Conservation (phyloP, 176 grass and related monocot genomes). For the Paspalum vaginatum region DNA sequence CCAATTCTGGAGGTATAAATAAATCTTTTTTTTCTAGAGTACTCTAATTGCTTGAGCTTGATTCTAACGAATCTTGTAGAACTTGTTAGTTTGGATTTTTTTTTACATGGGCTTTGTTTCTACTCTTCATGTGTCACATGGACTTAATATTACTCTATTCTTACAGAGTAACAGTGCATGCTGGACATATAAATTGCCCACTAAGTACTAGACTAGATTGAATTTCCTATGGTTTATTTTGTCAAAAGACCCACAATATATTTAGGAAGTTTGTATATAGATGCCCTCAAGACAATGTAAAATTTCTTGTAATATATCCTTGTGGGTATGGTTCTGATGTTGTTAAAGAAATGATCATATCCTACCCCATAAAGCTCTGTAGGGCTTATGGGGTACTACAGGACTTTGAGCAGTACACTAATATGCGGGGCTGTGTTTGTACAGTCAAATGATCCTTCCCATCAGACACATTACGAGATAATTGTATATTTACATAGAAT, state of each 20-base stretch:
- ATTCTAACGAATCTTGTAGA: conserved; percentile 14
- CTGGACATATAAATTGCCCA: conserved; percentile 7
- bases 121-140: conserved; percentile 2
- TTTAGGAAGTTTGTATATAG: background rate
- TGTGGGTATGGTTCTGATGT: background rate
- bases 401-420: background rate
- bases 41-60: conserved; percentile 17
- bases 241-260: background rate
- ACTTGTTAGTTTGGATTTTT: conserved; percentile 22
- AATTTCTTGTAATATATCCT: background rate
- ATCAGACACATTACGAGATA: background rate
- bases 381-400: background rate
- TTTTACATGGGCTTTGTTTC: conserved; percentile 23
- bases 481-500: background rate
- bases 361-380: background rate
- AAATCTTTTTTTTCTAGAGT: background rate
- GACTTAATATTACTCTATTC: conserved; percentile 17
- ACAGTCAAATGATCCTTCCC: background rate
- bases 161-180: background rate
- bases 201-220: background rate
- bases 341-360: conserved; percentile 15
- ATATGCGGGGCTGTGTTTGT: background rate
- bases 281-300: background rate
- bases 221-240: background rate
- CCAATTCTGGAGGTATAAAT: conserved; percentile 86